Conservation (phyloP, 768 basidiomycete genomes). For the Baorangia bicolor region DNA sequence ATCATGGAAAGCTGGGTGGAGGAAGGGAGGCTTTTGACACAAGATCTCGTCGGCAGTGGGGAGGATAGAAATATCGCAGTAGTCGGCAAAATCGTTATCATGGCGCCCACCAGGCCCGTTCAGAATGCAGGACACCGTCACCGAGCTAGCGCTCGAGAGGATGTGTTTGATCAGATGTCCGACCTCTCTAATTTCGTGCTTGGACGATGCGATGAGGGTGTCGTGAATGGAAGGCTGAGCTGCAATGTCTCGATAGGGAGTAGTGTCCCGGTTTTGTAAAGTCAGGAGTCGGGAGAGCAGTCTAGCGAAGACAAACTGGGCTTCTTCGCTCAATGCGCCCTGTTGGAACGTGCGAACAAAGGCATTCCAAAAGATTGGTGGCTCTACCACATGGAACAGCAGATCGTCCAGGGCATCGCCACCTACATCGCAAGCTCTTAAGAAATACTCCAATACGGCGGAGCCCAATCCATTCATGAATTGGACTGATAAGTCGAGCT, state of each 20-base stretch:
- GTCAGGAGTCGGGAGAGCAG: slow-evolving; percentile 47
- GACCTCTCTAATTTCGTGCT: slow-evolving; percentile 27
- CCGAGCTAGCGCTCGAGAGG: slow-evolving; percentile 22
- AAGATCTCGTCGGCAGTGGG: slow-evolving; percentile 61
- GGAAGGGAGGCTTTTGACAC: slow-evolving; percentile 46
- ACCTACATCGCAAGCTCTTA: slow-evolving; percentile 37
- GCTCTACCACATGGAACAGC: slow-evolving; percentile 43
- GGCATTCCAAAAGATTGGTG: slow-evolving; percentile 48
- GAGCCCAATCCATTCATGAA: slow-evolving; percentile 46
- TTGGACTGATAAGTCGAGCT: slow-evolving; percentile 30
- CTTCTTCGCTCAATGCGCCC: slow-evolving; percentile 31
- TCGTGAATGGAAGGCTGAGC: slow-evolving; percentile 28
- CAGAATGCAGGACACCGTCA: slow-evolving; percentile 13
- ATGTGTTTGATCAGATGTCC: slow-evolving; percentile 44
- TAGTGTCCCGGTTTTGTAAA: slow-evolving; percentile 34
- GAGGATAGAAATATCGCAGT: slow-evolving; percentile 55
- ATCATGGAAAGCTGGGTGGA: slow-evolving; percentile 38
- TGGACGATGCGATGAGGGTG: slow-evolving; percentile 22
- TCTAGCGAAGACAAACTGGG: slow-evolving; percentile 44
- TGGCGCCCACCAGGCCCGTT: slow-evolving; percentile 60
- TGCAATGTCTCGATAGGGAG: slow-evolving; percentile 39
- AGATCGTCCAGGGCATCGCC: slow-evolving; percentile 42
- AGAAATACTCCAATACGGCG: slow-evolving; percentile 38
- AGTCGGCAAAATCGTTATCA: slow-evolving; percentile 64
- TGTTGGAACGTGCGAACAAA: slow-evolving; percentile 35